phyloP scores from a whole-genome alignment of 106 monocot genomes.

The Dioscorea zingiberensis region DNA sequence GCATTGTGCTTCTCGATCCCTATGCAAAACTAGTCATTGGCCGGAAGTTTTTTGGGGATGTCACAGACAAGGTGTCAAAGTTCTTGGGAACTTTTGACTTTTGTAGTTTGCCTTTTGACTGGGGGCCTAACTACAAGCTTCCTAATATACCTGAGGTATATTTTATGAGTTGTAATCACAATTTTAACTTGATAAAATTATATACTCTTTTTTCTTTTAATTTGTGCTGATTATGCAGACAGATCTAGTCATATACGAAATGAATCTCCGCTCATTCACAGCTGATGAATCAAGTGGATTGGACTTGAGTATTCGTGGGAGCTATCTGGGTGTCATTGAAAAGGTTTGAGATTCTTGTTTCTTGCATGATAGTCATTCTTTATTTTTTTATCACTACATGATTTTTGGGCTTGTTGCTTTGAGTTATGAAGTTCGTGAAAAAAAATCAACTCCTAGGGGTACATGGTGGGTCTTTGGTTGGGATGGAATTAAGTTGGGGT shows the following conservation, averaged over 20 bases:
- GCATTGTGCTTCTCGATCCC: constrained; percentile 75
- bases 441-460: too few relatives aligned
- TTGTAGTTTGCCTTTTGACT: constrained; percentile 58
- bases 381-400: too few relatives aligned
- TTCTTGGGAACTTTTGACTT: constrained; percentile 91
- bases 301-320: constrained; percentile 64
- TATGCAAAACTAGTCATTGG: constrained; percentile 92
- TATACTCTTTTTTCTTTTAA: neutral
- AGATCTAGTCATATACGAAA: constrained; percentile 96
- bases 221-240: constrained; percentile 37
- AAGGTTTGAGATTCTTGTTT: constrained; percentile 35
- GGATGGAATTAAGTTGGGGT: too few relatives aligned
- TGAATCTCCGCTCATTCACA: constrained; percentile 92
- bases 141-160: constrained; percentile 89
- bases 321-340: constrained; percentile 87
- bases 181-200: neutral
- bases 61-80: constrained; percentile 34
- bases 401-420: too few relatives aligned
- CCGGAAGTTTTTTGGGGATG: constrained; percentile 75
- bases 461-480: too few relatives aligned
- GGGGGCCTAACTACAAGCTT: constrained; percentile 81
- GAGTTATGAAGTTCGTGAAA: too few relatives aligned
- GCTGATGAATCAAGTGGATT: constrained; percentile 81
- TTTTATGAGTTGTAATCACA: too few relatives aligned
- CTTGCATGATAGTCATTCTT: neutral